Percentiles rank a stretch among this genome's conserved stretches.
Evolutionary conservation across 2,329 filamentous ascomycete genomes (phyloP).

Genomic region (Rhytidhysteron rufulum): DNA sequence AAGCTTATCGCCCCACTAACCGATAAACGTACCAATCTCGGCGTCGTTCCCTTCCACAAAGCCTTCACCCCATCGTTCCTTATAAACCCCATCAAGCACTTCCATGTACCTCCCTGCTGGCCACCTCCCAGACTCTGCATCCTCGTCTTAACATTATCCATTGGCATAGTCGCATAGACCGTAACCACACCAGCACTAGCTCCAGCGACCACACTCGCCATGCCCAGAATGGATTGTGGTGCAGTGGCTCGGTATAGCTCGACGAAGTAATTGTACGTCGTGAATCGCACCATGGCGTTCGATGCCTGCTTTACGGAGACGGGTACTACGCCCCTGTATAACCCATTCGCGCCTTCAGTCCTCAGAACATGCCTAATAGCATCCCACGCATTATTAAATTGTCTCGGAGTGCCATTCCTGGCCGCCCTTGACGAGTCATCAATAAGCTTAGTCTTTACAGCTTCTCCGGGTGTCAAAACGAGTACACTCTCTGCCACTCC

Average conservation of each 20-base stretch:
- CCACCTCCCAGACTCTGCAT: conserved; percentile 5
- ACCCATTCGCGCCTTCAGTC: conserved; percentile 4
- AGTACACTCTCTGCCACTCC: conserved; percentile 8
- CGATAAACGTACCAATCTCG: conserved; percentile 6
- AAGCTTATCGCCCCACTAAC: too few relatives aligned
- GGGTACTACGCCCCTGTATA: conserved; percentile 7
- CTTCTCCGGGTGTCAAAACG: conserved; percentile 7
- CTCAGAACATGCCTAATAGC: conserved; percentile 4
- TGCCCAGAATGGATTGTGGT: too few relatives aligned
- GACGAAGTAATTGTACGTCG: conserved; percentile 7
- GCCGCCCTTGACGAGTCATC: too few relatives aligned
- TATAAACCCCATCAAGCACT: conserved; percentile 5
- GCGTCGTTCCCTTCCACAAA: conserved; percentile 7
- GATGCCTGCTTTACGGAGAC: conserved; percentile 9
- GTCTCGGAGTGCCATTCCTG: neutral
- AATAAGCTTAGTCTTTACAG: conserved; percentile 9
- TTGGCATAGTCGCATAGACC: conserved; percentile 9
- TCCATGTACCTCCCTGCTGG: conserved; percentile 5
- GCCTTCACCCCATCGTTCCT: conserved; percentile 1
- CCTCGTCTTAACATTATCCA: conserved; percentile 10
- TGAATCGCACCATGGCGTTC: conserved; percentile 11
- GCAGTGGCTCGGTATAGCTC: neutral
- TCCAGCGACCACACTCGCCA: conserved; percentile 5
- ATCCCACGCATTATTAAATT: conserved; percentile 2
- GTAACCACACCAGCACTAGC: conserved; percentile 8